A percentile compares a stretch with the other conserved stretches of the same genome.
Evolutionary conservation across 805 yeast genomes (phyloP).

Genomic region (Phaffomyces thermotolerans): DNA sequence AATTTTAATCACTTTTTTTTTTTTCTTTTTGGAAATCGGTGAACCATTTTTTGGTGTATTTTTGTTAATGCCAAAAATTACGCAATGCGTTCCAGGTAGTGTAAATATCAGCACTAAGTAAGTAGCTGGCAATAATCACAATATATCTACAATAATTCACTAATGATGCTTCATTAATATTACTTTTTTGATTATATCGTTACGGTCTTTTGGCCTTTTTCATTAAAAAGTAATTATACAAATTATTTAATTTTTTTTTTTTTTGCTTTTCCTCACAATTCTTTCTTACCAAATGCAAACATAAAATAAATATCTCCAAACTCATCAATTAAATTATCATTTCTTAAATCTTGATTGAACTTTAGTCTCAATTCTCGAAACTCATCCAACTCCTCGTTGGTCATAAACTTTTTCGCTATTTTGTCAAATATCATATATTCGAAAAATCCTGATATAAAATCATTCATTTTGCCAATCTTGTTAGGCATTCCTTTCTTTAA

Average conservation of each 20-base stretch:
- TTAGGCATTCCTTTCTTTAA: slow-evolving; percentile 17
- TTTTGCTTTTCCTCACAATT: background rate
- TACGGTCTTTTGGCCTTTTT: too few species aligned
- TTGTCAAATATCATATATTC: slow-evolving; percentile 15
- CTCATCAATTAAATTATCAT: slow-evolving; percentile 14
- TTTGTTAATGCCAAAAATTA: slow-evolving; percentile 11
- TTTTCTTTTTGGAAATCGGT: background rate
- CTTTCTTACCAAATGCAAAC: slow-evolving; percentile 17
- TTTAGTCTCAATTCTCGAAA: slow-evolving; percentile 15
- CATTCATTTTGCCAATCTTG: slow-evolving; percentile 20
- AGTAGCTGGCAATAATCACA: too few species aligned
- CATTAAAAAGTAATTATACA: too few species aligned
- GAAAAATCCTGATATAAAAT: slow-evolving; percentile 15
- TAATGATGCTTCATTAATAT: too few species aligned
- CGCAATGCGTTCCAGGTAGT: background rate
- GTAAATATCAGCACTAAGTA: too few species aligned
- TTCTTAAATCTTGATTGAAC: slow-evolving; percentile 15
- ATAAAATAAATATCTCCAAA: slow-evolving; percentile 22
- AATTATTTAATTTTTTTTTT: too few species aligned
- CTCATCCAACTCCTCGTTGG: slow-evolving; percentile 10
- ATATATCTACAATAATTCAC: too few species aligned
- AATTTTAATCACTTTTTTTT: background rate
- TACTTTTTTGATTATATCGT: too few species aligned
- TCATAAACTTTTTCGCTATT: slow-evolving; percentile 12
- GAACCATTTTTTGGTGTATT: background rate